Conservation (phyloP, 805 yeast genomes). For the Candida boleticola region DNA sequence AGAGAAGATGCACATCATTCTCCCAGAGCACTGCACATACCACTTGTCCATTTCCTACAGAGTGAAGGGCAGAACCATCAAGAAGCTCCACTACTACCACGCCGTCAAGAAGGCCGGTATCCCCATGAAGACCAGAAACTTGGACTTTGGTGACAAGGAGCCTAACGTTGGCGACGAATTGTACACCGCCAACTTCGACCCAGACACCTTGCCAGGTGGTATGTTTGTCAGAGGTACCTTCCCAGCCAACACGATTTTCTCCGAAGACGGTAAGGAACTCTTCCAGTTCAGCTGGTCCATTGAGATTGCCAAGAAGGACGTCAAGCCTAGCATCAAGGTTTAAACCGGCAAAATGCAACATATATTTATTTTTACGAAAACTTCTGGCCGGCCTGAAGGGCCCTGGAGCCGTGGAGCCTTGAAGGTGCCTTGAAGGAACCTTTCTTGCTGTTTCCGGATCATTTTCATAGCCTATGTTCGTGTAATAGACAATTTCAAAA, state of each 20-base stretch:
- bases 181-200: conserved; percentile 21
- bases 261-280: conserved; percentile 14
- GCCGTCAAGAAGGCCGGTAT: conserved; percentile 27
- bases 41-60: conserved; percentile 21
- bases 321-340: conserved; percentile 1
- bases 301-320: conserved; percentile 19
- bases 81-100: conserved; percentile 23
- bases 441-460: no score
- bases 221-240: conserved; percentile 25
- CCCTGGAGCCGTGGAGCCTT: no score
- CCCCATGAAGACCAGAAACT: conserved; percentile 19
- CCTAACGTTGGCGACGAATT: conserved; percentile 12
- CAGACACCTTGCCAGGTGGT: conserved; percentile 32
- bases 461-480: no score
- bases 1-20: conserved; percentile 18
- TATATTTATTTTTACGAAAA: no score
- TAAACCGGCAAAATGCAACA: neutral
- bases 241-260: conserved; percentile 21
- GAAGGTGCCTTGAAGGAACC: no score
- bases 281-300: conserved; percentile 17
- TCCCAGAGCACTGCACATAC: conserved; percentile 28
- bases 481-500: no score
- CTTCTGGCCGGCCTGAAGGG: no score
- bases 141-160: conserved; percentile 18
- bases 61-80: conserved; percentile 19